Conservation (phyloP, 106 monocot species). For the Allium cepa region DNA sequence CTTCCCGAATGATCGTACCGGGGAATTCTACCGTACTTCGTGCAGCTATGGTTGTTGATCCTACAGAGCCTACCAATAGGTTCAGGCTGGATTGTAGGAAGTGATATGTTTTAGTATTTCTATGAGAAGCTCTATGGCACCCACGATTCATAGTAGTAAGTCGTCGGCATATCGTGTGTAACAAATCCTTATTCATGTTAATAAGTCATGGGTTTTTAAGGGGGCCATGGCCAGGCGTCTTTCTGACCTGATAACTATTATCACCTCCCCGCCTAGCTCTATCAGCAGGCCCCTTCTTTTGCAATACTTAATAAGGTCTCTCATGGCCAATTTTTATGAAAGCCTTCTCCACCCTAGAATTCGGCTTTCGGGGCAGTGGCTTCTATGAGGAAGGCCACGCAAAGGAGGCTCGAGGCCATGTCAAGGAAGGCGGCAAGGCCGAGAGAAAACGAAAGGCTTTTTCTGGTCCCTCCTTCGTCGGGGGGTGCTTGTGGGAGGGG, state of each 20-base stretch:
- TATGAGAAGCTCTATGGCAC: too few species aligned
- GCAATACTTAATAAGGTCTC: slow-evolving; percentile 6
- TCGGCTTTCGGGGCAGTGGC: too few species aligned
- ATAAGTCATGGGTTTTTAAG: too few species aligned
- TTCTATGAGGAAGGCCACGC: slow-evolving; percentile 14
- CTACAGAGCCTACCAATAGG: too few species aligned
- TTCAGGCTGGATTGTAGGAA: too few species aligned
- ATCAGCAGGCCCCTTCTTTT: slow-evolving; percentile 6
- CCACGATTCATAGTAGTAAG: too few species aligned
- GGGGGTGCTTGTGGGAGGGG: not conserved
- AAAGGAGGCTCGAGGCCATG: slow-evolving; percentile 12
- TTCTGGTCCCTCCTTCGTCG: not conserved
- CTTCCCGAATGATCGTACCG: too few species aligned
- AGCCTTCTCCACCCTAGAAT: slow-evolving; percentile 10
- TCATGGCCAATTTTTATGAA: slow-evolving; percentile 5
- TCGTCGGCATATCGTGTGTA: too few species aligned
- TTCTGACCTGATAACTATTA: slow-evolving; percentile 4
- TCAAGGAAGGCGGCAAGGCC: slow-evolving; percentile 4
- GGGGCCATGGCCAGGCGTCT: slow-evolving; percentile 7
- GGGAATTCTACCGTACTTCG: too few species aligned
- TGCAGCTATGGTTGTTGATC: too few species aligned
- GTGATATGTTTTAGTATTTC: too few species aligned
- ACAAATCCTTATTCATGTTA: too few species aligned
- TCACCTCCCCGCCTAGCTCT: not conserved
- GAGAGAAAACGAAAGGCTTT: slow-evolving; percentile 1